Percentiles rank a stretch among this genome's conserved stretches.
These are phyloP conservation scores for Endothia cerciana DNA, from an alignment of 2,329 filamentous ascomycete species.

Conservation along the genomic window DNA sequence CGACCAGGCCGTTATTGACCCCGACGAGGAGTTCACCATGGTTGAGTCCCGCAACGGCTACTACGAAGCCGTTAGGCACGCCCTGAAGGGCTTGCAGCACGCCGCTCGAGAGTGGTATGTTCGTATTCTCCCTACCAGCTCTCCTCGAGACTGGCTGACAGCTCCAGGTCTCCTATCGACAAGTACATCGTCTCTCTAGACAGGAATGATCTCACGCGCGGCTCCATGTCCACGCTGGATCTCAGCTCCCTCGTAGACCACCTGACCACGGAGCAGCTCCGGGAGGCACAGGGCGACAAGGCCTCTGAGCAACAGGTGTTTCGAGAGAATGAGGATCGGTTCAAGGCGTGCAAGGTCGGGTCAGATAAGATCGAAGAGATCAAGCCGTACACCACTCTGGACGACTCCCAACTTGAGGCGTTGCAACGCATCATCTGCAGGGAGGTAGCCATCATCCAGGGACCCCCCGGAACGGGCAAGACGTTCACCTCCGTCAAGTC, in stretches of 20 bases:
- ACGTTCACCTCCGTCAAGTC: constrained; percentile 80
- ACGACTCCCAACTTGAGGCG: constrained; percentile 72
- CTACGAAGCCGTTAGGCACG: constrained; percentile 76
- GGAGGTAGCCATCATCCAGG: constrained; percentile 77
- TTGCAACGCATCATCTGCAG: constrained; percentile 72
- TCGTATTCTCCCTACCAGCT: neutral
- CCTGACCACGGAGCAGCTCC: constrained; percentile 29
- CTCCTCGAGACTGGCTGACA: neutral
- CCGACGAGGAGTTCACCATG: constrained; percentile 74
- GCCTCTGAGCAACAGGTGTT: constrained; percentile 4
- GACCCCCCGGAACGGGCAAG: constrained; percentile 76
- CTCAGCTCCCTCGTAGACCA: constrained; percentile 40
- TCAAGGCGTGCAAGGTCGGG: constrained; percentile 31
- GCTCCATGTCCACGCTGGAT: constrained; percentile 41
- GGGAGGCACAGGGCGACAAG: constrained; percentile 1
- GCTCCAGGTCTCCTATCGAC: constrained; percentile 57
- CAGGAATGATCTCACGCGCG: constrained; percentile 36
- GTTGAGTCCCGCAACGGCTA: constrained; percentile 75
- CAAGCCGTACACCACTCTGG: constrained; percentile 51
- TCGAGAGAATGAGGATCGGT: constrained; percentile 18
- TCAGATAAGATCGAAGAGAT: constrained; percentile 30
- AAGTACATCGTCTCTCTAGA: constrained; percentile 62
- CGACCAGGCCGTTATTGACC: constrained; percentile 68
- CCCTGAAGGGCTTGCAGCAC: constrained; percentile 72
- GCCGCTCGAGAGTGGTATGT: constrained; percentile 46